Evolutionary conservation across 345 rosid species (phyloP).

Genomic region (Diplotaxis tenuifolia): DNA sequence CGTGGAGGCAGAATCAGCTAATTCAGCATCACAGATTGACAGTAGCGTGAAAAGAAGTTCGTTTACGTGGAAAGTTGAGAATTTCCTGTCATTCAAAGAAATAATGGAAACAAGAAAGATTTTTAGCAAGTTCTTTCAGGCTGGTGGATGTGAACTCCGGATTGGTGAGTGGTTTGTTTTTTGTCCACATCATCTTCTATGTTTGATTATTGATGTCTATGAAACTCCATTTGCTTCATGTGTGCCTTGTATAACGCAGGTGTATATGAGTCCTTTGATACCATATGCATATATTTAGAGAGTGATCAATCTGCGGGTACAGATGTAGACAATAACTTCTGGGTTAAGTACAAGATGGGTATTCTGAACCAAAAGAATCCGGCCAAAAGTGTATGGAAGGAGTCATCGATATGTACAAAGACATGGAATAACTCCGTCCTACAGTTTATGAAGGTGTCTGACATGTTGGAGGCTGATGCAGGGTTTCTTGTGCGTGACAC

Average conservation of each 20-base stretch:
- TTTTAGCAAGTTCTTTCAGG: conserved; percentile 98
- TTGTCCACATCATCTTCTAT: conserved; percentile 10
- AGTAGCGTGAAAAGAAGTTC: conserved; percentile 69
- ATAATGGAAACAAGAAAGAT: conserved; percentile 99
- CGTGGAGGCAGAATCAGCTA: conserved; percentile 49
- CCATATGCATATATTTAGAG: conserved; percentile 97
- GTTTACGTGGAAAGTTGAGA: conserved; percentile 99
- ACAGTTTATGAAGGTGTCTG: conserved; percentile 99
- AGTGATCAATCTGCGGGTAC: conserved; percentile 91
- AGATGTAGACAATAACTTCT: conserved; percentile 96
- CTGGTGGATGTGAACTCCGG: conserved; percentile 99
- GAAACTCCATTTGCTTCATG: conserved; percentile 34
- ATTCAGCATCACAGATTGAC: conserved; percentile 50
- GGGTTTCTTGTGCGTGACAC: conserved; percentile 99
- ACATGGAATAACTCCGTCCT: conserved; percentile 99
- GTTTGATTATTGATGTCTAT: conserved; percentile 26
- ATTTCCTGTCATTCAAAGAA: conserved; percentile 93
- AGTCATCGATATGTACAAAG: conserved; percentile 98
- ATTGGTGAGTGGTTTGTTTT: conserved; percentile 79
- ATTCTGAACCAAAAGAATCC: conserved; percentile 93
- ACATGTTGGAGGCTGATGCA: conserved; percentile 97
- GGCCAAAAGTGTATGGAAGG: conserved; percentile 97
- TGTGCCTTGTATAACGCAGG: conserved; percentile 57
- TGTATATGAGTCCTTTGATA: conserved; percentile 98
- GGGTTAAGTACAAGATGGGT: conserved; percentile 99